These are phyloP conservation scores for Boletus sp. DNA, from an alignment of 768 basidiomycete genomes.

Conservation along the genomic window DNA sequence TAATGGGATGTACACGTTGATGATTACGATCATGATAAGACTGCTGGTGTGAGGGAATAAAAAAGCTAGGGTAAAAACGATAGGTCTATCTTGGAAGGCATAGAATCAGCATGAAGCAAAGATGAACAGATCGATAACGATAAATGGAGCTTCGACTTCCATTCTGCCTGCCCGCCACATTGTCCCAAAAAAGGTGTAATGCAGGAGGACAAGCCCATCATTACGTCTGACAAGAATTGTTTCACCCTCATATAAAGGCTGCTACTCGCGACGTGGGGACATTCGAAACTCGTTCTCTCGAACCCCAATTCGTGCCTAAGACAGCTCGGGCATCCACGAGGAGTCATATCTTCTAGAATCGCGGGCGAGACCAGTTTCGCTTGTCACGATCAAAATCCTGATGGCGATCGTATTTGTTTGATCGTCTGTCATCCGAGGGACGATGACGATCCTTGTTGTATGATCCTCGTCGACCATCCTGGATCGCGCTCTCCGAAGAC, in stretches of 20 bases:
- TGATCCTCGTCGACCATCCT: conserved; percentile 21
- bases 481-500: conserved; percentile 12
- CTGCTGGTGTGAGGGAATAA: neutral
- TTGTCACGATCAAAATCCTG: conserved; percentile 7
- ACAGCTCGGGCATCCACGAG: too few species aligned
- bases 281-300: neutral
- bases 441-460: conserved; percentile 15
- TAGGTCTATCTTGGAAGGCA: neutral
- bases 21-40: conserved; percentile 1
- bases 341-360: conserved; percentile 2
- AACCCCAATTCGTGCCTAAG: too few species aligned
- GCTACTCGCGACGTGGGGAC: neutral
- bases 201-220: neutral
- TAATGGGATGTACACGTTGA: neutral
- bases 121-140: neutral
- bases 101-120: neutral
- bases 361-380: conserved; percentile 5
- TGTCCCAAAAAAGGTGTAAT: neutral
- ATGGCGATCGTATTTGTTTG: conserved; percentile 7
- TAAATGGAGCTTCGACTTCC: neutral
- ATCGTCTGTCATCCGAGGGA: conserved; percentile 19
- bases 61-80: neutral
- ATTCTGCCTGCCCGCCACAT: neutral
- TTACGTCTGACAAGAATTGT: neutral
- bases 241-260: neutral